Base-by-base conservation (phyloP, 768 basidiomycete genomes). In the Roridomyces roridus region DNA sequence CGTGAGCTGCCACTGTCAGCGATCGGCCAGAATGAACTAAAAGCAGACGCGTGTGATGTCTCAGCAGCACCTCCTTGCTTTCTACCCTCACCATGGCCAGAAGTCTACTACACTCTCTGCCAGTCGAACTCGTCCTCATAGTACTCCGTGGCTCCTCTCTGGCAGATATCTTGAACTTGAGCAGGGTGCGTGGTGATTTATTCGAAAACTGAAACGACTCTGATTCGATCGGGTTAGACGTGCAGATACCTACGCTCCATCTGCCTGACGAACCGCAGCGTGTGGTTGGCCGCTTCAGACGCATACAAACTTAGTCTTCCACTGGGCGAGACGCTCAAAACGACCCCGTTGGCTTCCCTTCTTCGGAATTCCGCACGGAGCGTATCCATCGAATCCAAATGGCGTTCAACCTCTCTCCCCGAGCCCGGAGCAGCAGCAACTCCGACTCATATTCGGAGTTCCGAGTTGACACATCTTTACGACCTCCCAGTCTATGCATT, bases 281-380 rank as follows among this genome's bases (percentile, higher is more conserved):
- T 60, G 24, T 60, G 57, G 57, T 21, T 48, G 6, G 41, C 51
- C n/a, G 58, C 57, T 1, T 52, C n/a, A 12, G 62, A 59, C 28
- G 23, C 54, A 0, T 51, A 56, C 40, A 51, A 41, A 31, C 47
- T 62, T n/a, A 28, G 35, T 23, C 47, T 62, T 45, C 56, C 56
- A 7, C 17, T 48, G 14, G 52, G 56, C 48, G 52, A 62, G 39
- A 62, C 61, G 44, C 56, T 62, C 37, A 44, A 51, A 20, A 58
- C 56, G 24, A 50, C 45, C 39, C 18, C 46, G 26, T 14, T 48
- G 15, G 18, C 47, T 20, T 39, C 24, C 17, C 43, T 62, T 15
- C 61, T 49, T 10, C 44, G 36, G n/a, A 31, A 36, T 10, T 52
- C 49, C 9, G 57, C 52, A 2, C 56, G 60, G 20, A 29, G 55